Percentiles rank a stretch among this genome's conserved stretches.
phyloP scores from a whole-genome alignment of 208 protist genomes.

The Endotrypanum monterogeii region DNA sequence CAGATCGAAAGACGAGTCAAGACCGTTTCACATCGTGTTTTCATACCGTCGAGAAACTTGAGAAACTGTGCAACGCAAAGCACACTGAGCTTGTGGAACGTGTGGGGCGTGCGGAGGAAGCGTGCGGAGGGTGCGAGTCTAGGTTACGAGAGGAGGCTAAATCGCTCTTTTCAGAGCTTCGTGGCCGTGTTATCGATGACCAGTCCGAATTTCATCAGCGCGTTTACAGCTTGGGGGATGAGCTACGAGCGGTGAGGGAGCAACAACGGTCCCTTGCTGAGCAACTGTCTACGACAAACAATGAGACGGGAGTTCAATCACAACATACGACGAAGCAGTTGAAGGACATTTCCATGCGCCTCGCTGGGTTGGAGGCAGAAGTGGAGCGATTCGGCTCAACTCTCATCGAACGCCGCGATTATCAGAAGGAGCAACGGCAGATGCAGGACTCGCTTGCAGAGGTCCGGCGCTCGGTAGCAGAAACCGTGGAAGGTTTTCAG shows the following conservation, averaged over 20 bases:
- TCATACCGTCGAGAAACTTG: slow-evolving; percentile 25
- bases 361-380: slow-evolving; percentile 11
- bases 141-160: slow-evolving; percentile 18
- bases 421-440: slow-evolving; percentile 15
- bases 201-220: slow-evolving; percentile 9
- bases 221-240: slow-evolving; percentile 13
- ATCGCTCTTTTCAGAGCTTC: slow-evolving; percentile 19
- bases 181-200: slow-evolving; percentile 1
- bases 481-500: background rate
- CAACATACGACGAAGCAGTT: slow-evolving; percentile 5
- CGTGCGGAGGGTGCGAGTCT: background rate
- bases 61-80: slow-evolving; percentile 16
- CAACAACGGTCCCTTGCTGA: slow-evolving; percentile 22
- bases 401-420: slow-evolving; percentile 7
- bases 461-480: background rate
- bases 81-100: slow-evolving; percentile 1
- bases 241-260: slow-evolving; percentile 15
- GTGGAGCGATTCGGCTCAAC: slow-evolving; percentile 7
- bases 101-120: slow-evolving; percentile 4
- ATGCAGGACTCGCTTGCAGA: slow-evolving; percentile 6
- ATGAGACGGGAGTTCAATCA: background rate
- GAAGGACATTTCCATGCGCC: slow-evolving; percentile 18
- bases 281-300: slow-evolving; percentile 1
- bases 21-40: slow-evolving; percentile 21
- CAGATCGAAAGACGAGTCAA: slow-evolving; percentile 13